A percentile compares a stretch with the other conserved stretches of the same genome.
phyloP scores from a whole-genome alignment of 2,329 filamentous ascomycete species.

The Ascochyta fabae region DNA sequence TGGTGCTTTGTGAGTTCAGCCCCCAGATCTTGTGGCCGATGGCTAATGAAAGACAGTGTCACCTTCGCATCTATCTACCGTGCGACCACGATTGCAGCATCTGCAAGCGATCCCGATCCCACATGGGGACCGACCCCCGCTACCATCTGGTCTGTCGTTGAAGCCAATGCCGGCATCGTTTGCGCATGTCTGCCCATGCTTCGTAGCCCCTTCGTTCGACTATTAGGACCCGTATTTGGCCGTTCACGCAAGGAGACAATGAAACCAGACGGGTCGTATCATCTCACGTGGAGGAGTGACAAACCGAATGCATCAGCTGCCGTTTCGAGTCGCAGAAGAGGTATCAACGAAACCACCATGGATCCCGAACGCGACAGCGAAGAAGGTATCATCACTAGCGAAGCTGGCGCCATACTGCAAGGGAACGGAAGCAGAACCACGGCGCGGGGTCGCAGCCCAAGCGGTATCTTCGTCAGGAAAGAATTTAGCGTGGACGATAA shows the following conservation, averaged over 20 bases:
- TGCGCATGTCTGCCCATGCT: constrained; percentile 34
- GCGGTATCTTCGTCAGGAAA: constrained; percentile 28
- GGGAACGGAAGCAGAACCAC: background rate
- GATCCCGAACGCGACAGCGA: constrained; percentile 28
- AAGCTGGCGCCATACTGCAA: background rate
- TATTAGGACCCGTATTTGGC: constrained; percentile 31
- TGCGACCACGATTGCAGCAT: constrained; percentile 33
- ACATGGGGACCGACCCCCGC: constrained; percentile 33
- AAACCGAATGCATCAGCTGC: constrained; percentile 6
- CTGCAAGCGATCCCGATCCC: constrained; percentile 30
- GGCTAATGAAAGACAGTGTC: constrained; percentile 23
- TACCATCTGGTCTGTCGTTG: constrained; percentile 34
- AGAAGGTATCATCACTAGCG: constrained; percentile 16
- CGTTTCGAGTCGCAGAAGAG: constrained; percentile 15
- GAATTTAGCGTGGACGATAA: constrained; percentile 27
- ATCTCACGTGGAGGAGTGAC: constrained; percentile 20
- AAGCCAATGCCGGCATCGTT: constrained; percentile 35
- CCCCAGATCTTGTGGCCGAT: background rate
- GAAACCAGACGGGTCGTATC: constrained; percentile 9
- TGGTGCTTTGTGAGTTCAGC: constrained; percentile 26
- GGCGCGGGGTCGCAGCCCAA: constrained; percentile 16
- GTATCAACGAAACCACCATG: constrained; percentile 10
- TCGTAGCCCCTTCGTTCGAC: constrained; percentile 28
- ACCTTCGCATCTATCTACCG: constrained; percentile 35
- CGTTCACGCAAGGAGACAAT: constrained; percentile 19